Evolutionary conservation across 257 asterid species (phyloP).

Genomic region (Gentiana straminea): DNA sequence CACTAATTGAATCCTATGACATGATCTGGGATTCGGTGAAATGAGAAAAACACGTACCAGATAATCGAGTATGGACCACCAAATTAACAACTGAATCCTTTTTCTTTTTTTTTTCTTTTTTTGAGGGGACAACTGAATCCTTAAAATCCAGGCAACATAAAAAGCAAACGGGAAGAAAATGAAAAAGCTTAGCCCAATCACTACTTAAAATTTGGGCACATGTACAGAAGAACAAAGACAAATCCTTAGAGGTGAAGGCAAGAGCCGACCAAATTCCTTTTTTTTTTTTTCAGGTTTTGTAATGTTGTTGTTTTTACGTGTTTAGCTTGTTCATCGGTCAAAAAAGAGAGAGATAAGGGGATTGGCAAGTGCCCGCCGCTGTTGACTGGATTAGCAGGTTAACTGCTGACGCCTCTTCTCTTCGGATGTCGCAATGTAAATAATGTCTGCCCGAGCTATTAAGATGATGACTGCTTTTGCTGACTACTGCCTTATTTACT

Average conservation of each 20-base stretch:
- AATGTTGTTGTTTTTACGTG: too few relatives aligned
- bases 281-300: background rate
- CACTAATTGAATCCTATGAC: background rate
- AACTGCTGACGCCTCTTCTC: slow-evolving; percentile 14
- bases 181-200: background rate
- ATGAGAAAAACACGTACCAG: slow-evolving; percentile 11
- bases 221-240: background rate
- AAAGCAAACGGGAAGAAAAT: background rate
- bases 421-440: background rate
- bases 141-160: background rate
- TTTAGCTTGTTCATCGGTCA: slow-evolving; percentile 22
- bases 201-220: background rate
- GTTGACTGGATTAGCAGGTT: slow-evolving; percentile 34
- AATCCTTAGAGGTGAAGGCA: background rate
- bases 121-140: background rate
- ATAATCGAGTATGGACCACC: slow-evolving; percentile 11
- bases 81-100: background rate
- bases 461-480: too few relatives aligned
- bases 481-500: too few relatives aligned
- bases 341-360: slow-evolving; percentile 10
- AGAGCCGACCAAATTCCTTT: slow-evolving; percentile 3
- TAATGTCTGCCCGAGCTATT: too few relatives aligned
- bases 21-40: slow-evolving; percentile 12
- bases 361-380: background rate
- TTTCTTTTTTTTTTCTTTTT: too few relatives aligned